phyloP scores from a whole-genome alignment of 768 basidiomycete genomes.

The Termitomyces sp. region DNA sequence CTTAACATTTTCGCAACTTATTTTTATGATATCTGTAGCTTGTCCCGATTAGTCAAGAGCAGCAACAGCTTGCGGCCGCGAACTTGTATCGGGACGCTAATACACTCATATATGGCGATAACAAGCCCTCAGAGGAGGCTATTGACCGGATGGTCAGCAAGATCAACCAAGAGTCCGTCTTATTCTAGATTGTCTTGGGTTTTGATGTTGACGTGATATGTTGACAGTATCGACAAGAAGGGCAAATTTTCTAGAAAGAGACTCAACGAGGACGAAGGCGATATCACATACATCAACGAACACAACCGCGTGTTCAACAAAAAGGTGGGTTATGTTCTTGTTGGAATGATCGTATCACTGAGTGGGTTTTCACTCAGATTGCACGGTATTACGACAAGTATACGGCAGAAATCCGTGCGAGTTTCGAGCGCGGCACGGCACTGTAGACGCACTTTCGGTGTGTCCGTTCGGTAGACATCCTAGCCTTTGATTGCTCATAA shows the following conservation, averaged over 20 bases:
- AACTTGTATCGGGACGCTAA: conserved; percentile 92
- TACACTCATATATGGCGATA: conserved; percentile 89
- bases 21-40: conserved; percentile 28
- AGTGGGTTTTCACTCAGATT: conserved; percentile 44
- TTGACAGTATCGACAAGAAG: conserved; percentile 77
- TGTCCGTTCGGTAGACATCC: not conserved
- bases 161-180: conserved; percentile 86
- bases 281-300: conserved; percentile 99
- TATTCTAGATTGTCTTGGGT: not conserved
- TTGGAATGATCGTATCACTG: not conserved
- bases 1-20: not conserved
- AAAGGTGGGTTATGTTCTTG: conserved; percentile 48
- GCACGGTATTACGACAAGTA: conserved; percentile 96
- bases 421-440: conserved; percentile 96
- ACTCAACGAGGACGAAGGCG: conserved; percentile 88
- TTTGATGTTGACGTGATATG: conserved; percentile 1
- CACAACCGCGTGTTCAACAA: conserved; percentile 97
- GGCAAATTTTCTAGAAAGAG: conserved; percentile 85
- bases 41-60: conserved; percentile 51
- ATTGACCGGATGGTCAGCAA: conserved; percentile 89
- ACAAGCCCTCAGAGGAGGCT: conserved; percentile 91
- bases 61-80: conserved; percentile 70
- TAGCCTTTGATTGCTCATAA: not conserved
- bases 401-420: conserved; percentile 91
- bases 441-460: conserved; percentile 37